These are phyloP conservation scores for Buddleja alternifolia DNA, from an alignment of 257 asterid genomes.

Conservation along the genomic window DNA sequence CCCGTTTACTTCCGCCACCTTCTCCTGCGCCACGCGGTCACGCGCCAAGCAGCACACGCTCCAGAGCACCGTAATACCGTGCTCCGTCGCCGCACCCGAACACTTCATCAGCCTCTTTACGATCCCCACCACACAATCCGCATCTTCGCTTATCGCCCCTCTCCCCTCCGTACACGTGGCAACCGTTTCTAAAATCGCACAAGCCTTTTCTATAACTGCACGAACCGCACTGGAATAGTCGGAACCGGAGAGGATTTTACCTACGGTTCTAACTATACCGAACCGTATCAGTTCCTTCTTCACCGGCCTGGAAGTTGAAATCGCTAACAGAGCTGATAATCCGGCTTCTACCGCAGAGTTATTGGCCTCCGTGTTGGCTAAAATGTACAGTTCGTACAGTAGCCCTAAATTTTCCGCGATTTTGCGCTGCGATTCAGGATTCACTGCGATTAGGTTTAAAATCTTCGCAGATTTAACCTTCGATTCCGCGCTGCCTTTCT, in stretches of 20 bases:
- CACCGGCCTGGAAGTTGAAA: conserved; percentile 56
- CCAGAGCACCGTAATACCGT: conserved; percentile 82
- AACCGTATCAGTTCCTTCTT: conserved; percentile 73
- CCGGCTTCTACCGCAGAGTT: conserved; percentile 48
- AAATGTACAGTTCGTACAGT: conserved; percentile 50
- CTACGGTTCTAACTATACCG: conserved; percentile 56
- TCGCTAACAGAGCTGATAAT: conserved; percentile 54
- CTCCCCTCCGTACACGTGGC: conserved; percentile 90
- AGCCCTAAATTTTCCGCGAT: conserved; percentile 55
- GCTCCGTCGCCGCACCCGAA: conserved; percentile 78
- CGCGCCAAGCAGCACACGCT: conserved; percentile 77
- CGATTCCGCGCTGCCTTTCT: conserved; percentile 53
- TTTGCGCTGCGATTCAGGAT: conserved; percentile 59
- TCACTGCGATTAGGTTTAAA: conserved; percentile 50
- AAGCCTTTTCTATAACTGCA: conserved; percentile 46
- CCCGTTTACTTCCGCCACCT: conserved; percentile 58
- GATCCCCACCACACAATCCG: conserved; percentile 60
- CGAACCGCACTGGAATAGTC: conserved; percentile 35
- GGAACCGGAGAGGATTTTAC: conserved; percentile 49
- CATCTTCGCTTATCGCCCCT: conserved; percentile 57
- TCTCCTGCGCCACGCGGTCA: conserved; percentile 58
- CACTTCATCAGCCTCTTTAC: conserved; percentile 76
- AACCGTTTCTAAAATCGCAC: conserved; percentile 49
- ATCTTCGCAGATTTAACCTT: conserved; percentile 63
- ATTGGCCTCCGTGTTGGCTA: conserved; percentile 38